These are phyloP conservation scores for Aureobasidium namibiae DNA, from an alignment of 2,329 filamentous ascomycete genomes.

Conservation along the genomic window DNA sequence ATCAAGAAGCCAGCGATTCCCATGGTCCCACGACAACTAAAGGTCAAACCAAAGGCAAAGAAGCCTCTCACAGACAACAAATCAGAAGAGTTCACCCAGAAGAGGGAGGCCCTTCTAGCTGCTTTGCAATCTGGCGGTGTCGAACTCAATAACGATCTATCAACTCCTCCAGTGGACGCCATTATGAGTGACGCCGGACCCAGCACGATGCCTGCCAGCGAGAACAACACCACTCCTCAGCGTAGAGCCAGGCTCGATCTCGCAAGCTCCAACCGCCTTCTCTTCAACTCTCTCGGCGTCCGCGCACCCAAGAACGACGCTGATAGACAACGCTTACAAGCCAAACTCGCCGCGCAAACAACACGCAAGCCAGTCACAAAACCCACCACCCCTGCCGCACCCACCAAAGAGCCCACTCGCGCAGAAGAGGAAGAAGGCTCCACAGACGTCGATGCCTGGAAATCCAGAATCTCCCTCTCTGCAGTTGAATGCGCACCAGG, in stretches of 20 bases:
- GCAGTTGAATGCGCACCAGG: slow-evolving; percentile 75
- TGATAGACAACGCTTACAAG: slow-evolving; percentile 56
- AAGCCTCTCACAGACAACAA: slow-evolving; percentile 19
- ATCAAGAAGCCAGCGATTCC: background rate
- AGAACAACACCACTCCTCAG: slow-evolving; percentile 9
- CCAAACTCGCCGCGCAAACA: slow-evolving; percentile 35
- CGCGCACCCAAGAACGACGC: slow-evolving; percentile 59
- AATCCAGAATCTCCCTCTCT: slow-evolving; percentile 60
- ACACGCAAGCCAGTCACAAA: slow-evolving; percentile 8
- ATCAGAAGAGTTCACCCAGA: slow-evolving; percentile 41
- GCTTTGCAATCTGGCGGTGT: slow-evolving; percentile 46
- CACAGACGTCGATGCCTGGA: slow-evolving; percentile 59
- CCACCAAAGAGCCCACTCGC: slow-evolving; percentile 23
- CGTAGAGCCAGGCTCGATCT: slow-evolving; percentile 45
- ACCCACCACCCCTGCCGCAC: slow-evolving; percentile 12
- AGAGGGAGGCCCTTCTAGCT: slow-evolving; percentile 43
- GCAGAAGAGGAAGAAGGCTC: slow-evolving; percentile 21
- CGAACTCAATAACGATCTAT: slow-evolving; percentile 29
- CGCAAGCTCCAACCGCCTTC: slow-evolving; percentile 55
- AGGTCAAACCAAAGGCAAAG: slow-evolving; percentile 2
- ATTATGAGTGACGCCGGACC: background rate
- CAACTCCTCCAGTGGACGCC: background rate
- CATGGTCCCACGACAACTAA: slow-evolving; percentile 17
- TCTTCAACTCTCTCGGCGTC: slow-evolving; percentile 66
- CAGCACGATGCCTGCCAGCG: background rate